phyloP scores from a whole-genome alignment of 805 yeast genomes.

The Hanseniaspora singularis region DNA sequence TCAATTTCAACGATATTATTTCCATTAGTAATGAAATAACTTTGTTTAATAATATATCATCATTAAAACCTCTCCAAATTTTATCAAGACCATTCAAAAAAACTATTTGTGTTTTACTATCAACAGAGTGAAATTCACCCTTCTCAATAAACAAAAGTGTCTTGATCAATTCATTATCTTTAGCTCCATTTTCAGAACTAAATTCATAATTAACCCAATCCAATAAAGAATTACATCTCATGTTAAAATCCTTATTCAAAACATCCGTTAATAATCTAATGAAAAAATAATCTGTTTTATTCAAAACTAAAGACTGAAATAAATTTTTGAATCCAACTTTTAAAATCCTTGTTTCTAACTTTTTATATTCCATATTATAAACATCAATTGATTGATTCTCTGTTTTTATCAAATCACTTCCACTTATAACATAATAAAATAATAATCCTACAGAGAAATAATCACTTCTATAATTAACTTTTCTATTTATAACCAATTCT shows the following conservation, averaged over 20 bases:
- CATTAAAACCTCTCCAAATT: conserved; percentile 19
- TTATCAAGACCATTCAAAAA: conserved; percentile 17
- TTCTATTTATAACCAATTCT: conserved; percentile 57
- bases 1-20: conserved; percentile 24
- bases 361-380: conserved; percentile 44
- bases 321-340: conserved; percentile 30
- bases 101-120: conserved; percentile 14
- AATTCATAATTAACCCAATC: conserved; percentile 17
- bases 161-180: conserved; percentile 23
- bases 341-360: conserved; percentile 38
- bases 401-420: conserved; percentile 37
- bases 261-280: conserved; percentile 35
- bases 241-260: conserved; percentile 30
- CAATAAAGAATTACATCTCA: conserved; percentile 20
- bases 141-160: conserved; percentile 51
- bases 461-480: conserved; percentile 58
- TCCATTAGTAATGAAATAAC: conserved; percentile 26
- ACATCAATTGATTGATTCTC: conserved; percentile 43
- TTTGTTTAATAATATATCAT: conserved; percentile 25
- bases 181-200: conserved; percentile 14
- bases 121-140: conserved; percentile 36
- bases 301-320: conserved; percentile 27
- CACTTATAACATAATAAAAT: conserved; percentile 57
- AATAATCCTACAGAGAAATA: conserved; percentile 74
- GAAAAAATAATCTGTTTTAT: conserved; percentile 9